Conservation (phyloP, 352 stramenopile species). For the Phytopythium montanum region DNA sequence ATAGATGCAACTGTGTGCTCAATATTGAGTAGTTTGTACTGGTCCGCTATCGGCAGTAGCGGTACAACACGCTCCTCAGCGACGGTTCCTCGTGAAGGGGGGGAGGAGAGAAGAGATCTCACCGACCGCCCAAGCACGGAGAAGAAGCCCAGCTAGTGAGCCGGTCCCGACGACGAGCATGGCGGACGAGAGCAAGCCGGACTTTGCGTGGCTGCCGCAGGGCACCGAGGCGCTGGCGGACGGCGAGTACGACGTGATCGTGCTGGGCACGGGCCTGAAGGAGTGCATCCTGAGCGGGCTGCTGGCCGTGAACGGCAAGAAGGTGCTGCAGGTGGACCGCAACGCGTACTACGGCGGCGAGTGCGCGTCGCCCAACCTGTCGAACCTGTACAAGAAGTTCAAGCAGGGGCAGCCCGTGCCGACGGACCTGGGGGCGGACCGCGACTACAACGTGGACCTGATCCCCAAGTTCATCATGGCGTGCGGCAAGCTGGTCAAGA, state of each 20-base stretch:
- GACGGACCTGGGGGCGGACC: constrained; percentile 91
- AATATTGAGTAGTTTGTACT: not conserved
- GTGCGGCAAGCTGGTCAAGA: constrained; percentile 99
- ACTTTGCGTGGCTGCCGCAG: constrained; percentile 94
- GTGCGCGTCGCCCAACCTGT: constrained; percentile 97
- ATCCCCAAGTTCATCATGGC: constrained; percentile 99
- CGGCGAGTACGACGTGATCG: constrained; percentile 99
- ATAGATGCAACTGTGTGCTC: too few species aligned
- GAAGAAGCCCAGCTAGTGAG: not conserved
- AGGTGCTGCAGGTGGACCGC: constrained; percentile 97
- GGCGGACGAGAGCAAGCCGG: constrained; percentile 63
- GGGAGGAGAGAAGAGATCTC: not conserved
- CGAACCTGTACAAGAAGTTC: constrained; percentile 97
- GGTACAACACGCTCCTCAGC: not conserved
- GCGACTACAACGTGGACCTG: constrained; percentile 99
- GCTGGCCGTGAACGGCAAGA: constrained; percentile 92
- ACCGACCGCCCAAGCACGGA: too few species aligned
- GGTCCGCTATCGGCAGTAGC: not conserved
- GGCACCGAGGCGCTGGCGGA: constrained; percentile 96
- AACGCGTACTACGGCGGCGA: constrained; percentile 98
- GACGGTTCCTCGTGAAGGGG: not conserved
- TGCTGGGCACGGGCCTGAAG: constrained; percentile 99
- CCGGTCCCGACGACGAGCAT: constrained; percentile 16
- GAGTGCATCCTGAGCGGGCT: constrained; percentile 98
- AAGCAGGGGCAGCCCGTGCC: constrained; percentile 63